Base-by-base conservation (phyloP, 2,329 filamentous ascomycete species). In the Simplicillium aogashimaense region DNA sequence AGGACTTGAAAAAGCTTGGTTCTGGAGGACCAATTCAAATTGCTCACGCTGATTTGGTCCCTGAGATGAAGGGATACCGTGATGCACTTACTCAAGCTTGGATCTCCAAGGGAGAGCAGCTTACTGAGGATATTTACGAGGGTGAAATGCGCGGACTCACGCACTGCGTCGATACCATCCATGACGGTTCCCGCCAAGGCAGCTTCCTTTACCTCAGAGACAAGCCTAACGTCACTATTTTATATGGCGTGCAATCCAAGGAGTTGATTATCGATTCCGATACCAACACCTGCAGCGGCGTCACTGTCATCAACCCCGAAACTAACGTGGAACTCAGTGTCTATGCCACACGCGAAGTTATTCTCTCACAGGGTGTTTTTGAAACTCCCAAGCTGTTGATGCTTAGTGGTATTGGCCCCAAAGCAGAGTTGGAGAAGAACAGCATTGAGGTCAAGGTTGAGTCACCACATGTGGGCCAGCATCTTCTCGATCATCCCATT, bases 311-410 rank as follows among this genome's bases (percentile, higher is more conserved):
- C 20, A 5, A 25, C 20, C 20, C 20, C 20, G 20, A 25, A 5
- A 25, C 20, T 9, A 25, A 25, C 20, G 9, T 9, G 9, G 20
- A 25, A 9, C 6, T 25, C 20, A 64, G 51, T 20, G 62, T 77
- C 45, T 57, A 56, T 6, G 70, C 74, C 34, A 65, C 56, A 17
- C 47, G 67, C 59, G 68, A 72, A 51, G 68, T 70, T 8, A 69
- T 63, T 7, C 53, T 72, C 4, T 63, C 64, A 0, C 54, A 58
- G n/a, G 78, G 78, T n/a, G 69, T 74, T 2, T 82, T 74, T 58
- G 77, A 81, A 57, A 72, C 72, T 2, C 76, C 78, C 6, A 78
- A 83, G 54, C 57, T 83, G 3, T 70, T 83, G n/a, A 75, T 78
- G 58, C 67, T 82, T 2, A 74, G 66, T 38, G 79, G 79, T n/a